Percentiles rank a stretch among this genome's conserved stretches.
These are phyloP conservation scores for Lipomyces lipofer DNA, from an alignment of 805 yeast species.

Conservation along the genomic window DNA sequence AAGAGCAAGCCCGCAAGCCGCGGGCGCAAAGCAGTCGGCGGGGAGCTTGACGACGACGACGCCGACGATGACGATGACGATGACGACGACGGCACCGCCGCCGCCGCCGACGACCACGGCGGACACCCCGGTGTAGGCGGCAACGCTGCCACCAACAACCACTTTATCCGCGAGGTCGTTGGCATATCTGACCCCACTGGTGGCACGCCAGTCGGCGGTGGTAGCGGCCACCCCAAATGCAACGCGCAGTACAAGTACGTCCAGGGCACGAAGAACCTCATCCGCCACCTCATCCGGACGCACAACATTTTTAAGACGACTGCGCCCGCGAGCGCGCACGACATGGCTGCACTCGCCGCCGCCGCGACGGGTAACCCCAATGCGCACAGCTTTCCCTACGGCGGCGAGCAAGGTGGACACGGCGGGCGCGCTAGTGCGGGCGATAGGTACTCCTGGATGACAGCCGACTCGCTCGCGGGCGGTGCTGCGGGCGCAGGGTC, in stretches of 20 bases:
- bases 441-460: constrained; percentile 27
- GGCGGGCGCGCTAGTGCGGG: background rate
- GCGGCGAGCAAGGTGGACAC: constrained; percentile 13
- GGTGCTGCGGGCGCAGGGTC: background rate
- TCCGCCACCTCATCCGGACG: constrained; percentile 27
- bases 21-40: constrained; percentile 1
- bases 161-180: constrained; percentile 11
- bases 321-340: constrained; percentile 9
- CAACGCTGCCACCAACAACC: constrained; percentile 2
- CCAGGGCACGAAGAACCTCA: constrained; percentile 31
- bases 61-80: constrained; percentile 14
- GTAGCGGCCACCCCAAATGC: constrained; percentile 10
- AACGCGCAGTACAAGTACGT: constrained; percentile 28
- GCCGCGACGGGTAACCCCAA: background rate
- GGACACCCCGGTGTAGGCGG: too few relatives aligned
- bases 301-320: constrained; percentile 30
- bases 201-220: background rate
- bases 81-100: constrained; percentile 4
- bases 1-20: background rate
- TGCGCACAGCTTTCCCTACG: constrained; percentile 7
- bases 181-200: constrained; percentile 1
- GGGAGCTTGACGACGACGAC: constrained; percentile 11
- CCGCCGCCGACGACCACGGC: background rate
- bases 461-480: constrained; percentile 16
- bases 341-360: constrained; percentile 6